Conservation (phyloP, 1,139 yeast species). For the Blastobotrys malaysiensis region DNA sequence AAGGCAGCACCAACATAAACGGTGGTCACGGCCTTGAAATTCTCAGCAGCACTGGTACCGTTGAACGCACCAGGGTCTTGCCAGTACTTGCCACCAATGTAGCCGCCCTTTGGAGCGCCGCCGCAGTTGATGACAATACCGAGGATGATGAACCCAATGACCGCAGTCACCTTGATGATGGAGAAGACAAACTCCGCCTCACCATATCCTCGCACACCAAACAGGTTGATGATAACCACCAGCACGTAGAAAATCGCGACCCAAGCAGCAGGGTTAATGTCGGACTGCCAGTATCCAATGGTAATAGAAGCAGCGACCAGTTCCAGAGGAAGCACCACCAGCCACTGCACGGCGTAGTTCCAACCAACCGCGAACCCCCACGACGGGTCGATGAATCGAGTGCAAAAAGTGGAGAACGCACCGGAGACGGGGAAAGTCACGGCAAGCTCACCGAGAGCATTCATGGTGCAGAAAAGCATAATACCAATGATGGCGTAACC, state of each 20-base stretch:
- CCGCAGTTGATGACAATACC: conserved; percentile 61
- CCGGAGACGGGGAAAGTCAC: conserved; percentile 70
- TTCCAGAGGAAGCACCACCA: conserved; percentile 69
- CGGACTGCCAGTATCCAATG: conserved; percentile 60
- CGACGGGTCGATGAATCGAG: conserved; percentile 63
- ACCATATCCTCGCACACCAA: conserved; percentile 73
- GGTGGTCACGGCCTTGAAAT: conserved; percentile 67
- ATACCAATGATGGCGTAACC: conserved; percentile 61
- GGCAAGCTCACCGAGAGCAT: conserved; percentile 73
- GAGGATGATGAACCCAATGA: conserved; percentile 60
- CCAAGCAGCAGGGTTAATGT: conserved; percentile 59
- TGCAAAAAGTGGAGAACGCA: conserved; percentile 62
- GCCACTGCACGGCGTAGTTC: conserved; percentile 76
- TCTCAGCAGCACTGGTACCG: conserved; percentile 25
- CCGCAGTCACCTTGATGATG: conserved; percentile 55
- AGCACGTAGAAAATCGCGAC: conserved; percentile 57
- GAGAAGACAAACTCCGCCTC: conserved; percentile 71
- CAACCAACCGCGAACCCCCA: conserved; percentile 81
- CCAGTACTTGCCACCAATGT: conserved; percentile 61
- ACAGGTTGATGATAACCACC: conserved; percentile 53
- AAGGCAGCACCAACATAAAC: conserved; percentile 83
- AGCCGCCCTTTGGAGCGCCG: conserved; percentile 60
- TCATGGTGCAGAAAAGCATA: conserved; percentile 63
- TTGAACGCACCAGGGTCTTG: conserved; percentile 56
- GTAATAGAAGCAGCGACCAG: conserved; percentile 75